Evolutionary conservation across 1,139 yeast genomes (phyloP), one percentile per base, ranked within the genome.

Genomic region (Hyphopichia wangnamkhiaoensis): DNA sequence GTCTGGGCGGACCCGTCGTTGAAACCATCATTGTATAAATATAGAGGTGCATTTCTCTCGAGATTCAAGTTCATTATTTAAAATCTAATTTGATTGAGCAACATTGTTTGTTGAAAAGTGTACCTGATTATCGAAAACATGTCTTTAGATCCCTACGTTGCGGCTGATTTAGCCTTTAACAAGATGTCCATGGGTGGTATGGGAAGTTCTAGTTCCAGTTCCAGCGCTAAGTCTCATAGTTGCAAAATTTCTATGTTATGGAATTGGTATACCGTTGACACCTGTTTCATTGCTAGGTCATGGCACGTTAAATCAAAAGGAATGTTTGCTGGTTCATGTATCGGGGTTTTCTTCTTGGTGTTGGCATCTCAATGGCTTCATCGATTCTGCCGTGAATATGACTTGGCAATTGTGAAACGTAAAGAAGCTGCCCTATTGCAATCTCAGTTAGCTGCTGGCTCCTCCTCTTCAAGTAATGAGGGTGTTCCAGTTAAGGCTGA

Each of bases 261-360:
- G 71, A 66, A 66, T 44, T 66, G 71, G 70, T 54, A 63, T 43
- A 80, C 86, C 0, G 68, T 82, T 25, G 82, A 82, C 49, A 59
- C 82, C 1, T 82, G 89, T 53, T 82, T 83, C 50, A 65, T 83
- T 42, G 71, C 86, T n/a, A 63, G 59, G 34, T 61, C 81, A 17
- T 83, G 90, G 90, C 86, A 80, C 45, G 78, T 80, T 29, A 68
- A 59, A n/a, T 63, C 81, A 2, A 62, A 61, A 35, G 83, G 82
- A 2, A 79, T 71, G 61, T 82, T 83, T 65, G 89, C 86, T 4
- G 89, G 88, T 7, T 71, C 86, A 0, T 83, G 89, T 59, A 67
- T 83, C 28, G 89, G 88, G 10, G 78, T 80, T 4, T 76, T 82
- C 52, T 63, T 75, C 30, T 60, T 84, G 48, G 82, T 79, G 3